phyloP scores from a whole-genome alignment of 345 rosid species.

The Pistacia integerrima region DNA sequence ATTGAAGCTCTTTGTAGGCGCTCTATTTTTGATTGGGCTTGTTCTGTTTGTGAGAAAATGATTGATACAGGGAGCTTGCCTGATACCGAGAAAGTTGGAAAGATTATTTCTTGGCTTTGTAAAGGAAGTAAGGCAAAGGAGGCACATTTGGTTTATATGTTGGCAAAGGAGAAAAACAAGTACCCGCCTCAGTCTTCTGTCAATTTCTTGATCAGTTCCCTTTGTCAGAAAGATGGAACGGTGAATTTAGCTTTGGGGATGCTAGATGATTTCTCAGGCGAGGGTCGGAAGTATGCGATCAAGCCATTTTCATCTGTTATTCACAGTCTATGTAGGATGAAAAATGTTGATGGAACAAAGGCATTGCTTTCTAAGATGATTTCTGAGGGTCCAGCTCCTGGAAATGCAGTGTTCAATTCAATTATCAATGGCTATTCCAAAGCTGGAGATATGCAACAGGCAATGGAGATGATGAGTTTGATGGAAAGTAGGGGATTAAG shows the following conservation, averaged over 20 bases:
- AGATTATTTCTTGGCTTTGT: constrained; percentile 72
- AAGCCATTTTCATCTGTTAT: constrained; percentile 75
- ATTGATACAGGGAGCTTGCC: constrained; percentile 50
- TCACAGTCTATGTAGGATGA: constrained; percentile 64
- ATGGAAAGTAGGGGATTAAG: constrained; percentile 79
- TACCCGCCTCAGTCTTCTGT: constrained; percentile 45
- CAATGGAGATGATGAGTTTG: constrained; percentile 57
- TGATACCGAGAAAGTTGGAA: constrained; percentile 50
- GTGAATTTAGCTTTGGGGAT: constrained; percentile 59
- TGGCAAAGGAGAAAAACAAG: constrained; percentile 52
- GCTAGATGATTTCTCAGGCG: constrained; percentile 52
- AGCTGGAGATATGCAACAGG: constrained; percentile 56
- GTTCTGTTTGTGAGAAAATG: constrained; percentile 73
- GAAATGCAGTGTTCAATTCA: constrained; percentile 72
- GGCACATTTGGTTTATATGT: constrained; percentile 53
- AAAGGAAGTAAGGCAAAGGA: constrained; percentile 56
- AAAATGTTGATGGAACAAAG: constrained; percentile 59
- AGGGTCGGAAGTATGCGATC: constrained; percentile 52
- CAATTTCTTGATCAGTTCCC: constrained; percentile 49
- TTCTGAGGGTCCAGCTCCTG: constrained; percentile 74
- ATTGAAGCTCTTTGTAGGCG: constrained; percentile 64
- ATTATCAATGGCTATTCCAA: constrained; percentile 60
- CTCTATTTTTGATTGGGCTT: constrained; percentile 53
- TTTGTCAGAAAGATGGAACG: constrained; percentile 60
- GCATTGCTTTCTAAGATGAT: constrained; percentile 67